Evolutionary conservation across 2,329 filamentous ascomycete genomes (phyloP), one percentile per base, ranked within the genome.

Genomic region (Hypoxylon sp.): DNA sequence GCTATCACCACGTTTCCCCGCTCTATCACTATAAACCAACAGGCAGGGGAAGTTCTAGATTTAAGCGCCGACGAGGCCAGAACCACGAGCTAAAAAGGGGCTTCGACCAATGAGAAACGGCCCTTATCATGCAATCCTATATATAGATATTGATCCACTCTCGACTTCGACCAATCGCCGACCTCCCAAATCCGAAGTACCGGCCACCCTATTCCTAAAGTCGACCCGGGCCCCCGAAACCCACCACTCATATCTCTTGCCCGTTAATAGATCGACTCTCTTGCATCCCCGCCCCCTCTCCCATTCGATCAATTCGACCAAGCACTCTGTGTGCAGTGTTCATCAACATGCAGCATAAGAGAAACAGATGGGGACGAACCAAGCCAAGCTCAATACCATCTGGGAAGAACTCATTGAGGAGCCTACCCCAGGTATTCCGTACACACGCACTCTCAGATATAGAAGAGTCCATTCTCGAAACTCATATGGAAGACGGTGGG

Each of bases 31-130:
- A 47, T 19, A 46, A 46, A 46, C 59, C 52, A 56, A 51, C 52
- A 37, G 13, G 37, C 32, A 55, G 48, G 41, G 54, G 51, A 26
- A 46, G 22, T 30, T 30, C 51, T 56, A 51, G 49, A 61, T 53
- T 50, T 67, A 67, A 67, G 65, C 65, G 65, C 65, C 65, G 57
- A 53, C 51, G 53, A 56, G 53, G 20, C 44, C 32, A 57, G 30
- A 65, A 56, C 62, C 62, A 62, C 57, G 65, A 65, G 61, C 56
- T 39, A 19, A 22, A 56, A 34, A 34, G 50, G 48, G 28, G 22
- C n/a, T 19, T 24, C 41, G 26, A 22, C 65, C 65, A 65, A 67
- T 65, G 17, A 64, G 4, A 41, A 6, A 13, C 3, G 34, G 32
- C 39, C 26, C 28, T 15, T 50, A 49, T 59, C 56, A 53, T 53